Conservation (phyloP, 2,329 filamentous ascomycete species). For the Apiospora hydei region DNA sequence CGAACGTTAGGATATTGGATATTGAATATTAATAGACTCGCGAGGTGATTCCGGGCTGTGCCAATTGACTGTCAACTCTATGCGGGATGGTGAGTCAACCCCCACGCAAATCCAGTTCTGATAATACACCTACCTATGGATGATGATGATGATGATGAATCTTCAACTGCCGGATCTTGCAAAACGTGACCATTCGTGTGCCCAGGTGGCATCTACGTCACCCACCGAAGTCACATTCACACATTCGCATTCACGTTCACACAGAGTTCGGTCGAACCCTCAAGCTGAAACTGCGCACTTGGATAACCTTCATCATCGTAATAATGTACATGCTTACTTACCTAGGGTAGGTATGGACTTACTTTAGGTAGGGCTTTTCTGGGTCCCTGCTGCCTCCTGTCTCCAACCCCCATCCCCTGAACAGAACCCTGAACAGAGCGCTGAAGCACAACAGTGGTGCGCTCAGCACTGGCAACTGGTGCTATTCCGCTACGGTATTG, state of each 20-base stretch:
- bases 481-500: not conserved
- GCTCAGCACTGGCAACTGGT: not conserved
- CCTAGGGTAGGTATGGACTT: too few species aligned
- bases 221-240: not conserved
- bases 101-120: not conserved
- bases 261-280: not conserved
- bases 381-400: too few species aligned
- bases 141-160: not conserved
- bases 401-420: not conserved
- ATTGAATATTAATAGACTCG: not conserved
- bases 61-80: not conserved
- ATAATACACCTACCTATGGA: not conserved
- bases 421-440: too few species aligned
- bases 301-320: not conserved
- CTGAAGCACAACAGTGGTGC: not conserved
- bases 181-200: not conserved
- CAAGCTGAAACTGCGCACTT: not conserved
- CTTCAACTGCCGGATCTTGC: not conserved
- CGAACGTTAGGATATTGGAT: not conserved
- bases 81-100: not conserved
- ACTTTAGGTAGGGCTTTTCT: not conserved
- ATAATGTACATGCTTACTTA: too few species aligned
- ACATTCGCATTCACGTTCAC: too few species aligned
- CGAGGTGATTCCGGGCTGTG: not conserved
- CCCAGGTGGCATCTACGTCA: not conserved